These are phyloP conservation scores for Monosporascus sp. DNA, from an alignment of 2,329 filamentous ascomycete genomes.

Conservation along the genomic window DNA sequence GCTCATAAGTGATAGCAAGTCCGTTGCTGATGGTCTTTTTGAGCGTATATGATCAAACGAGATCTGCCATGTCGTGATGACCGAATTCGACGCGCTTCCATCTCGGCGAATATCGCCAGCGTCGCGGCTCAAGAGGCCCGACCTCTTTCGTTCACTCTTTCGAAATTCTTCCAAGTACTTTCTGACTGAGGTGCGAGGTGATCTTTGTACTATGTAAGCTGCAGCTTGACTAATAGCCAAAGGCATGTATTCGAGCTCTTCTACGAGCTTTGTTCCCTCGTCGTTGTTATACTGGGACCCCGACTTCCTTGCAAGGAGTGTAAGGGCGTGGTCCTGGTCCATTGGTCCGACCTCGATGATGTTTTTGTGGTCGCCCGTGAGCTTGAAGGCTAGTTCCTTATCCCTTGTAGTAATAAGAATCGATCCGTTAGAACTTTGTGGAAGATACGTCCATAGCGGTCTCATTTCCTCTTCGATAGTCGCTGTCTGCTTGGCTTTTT, in stretches of 20 bases:
- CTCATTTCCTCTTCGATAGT: too few relatives aligned
- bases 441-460: too few relatives aligned
- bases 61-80: conserved; percentile 32
- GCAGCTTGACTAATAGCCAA: conserved; percentile 31
- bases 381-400: too few relatives aligned
- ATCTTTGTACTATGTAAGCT: conserved; percentile 25
- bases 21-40: conserved; percentile 28
- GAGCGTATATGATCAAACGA: conserved; percentile 32
- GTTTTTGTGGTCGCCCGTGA: too few relatives aligned
- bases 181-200: conserved; percentile 23
- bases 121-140: conserved; percentile 24
- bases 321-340: too few relatives aligned
- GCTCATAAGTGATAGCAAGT: conserved; percentile 41
- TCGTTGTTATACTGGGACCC: conserved; percentile 5
- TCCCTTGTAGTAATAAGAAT: too few relatives aligned
- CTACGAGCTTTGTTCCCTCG: conserved; percentile 16
- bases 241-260: conserved; percentile 26
- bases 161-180: conserved; percentile 34
- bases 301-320: too few relatives aligned
- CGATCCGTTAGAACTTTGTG: too few relatives aligned
- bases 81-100: conserved; percentile 25
- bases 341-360: too few relatives aligned
- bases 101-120: conserved; percentile 28
- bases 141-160: conserved; percentile 24
- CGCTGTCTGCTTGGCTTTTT: too few relatives aligned